These are phyloP conservation scores for Dictyostelium purpureum DNA, from an alignment of 78 protist genomes.

Conservation along the genomic window DNA sequence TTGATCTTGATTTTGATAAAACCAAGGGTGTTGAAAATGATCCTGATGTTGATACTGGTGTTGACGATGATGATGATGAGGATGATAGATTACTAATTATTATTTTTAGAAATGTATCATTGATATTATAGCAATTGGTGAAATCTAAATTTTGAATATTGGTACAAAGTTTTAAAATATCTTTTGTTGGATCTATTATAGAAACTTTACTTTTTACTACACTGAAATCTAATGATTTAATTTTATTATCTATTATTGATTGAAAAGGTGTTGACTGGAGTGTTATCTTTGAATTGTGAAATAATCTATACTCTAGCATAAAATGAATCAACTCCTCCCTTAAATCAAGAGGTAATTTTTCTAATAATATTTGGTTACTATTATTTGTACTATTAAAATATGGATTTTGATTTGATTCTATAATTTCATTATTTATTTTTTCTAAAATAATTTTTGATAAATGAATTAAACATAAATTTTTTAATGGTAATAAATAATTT, in stretches of 20 bases:
- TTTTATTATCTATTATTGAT: not conserved
- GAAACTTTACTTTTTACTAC: slow-evolving; percentile 12
- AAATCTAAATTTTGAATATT: slow-evolving; percentile 30
- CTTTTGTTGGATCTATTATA: slow-evolving; percentile 39
- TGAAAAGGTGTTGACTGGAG: not conserved
- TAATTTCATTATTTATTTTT: not conserved
- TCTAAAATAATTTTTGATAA: not conserved
- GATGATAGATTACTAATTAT: not conserved
- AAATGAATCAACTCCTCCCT: slow-evolving; percentile 55
- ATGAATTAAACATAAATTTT: slow-evolving; percentile 14
- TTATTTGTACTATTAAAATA: not conserved
- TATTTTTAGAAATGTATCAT: slow-evolving; percentile 33
- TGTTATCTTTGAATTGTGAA: not conserved
- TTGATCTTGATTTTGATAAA: not conserved
- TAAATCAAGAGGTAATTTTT: slow-evolving; percentile 6
- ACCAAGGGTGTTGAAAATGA: not conserved
- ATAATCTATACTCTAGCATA: slow-evolving; percentile 37
- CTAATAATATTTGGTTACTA: not conserved
- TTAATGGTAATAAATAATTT: slow-evolving; percentile 16
- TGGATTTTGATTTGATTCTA: not conserved
- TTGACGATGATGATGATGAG: not conserved
- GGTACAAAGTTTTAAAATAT: not conserved
- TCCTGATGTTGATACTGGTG: not conserved
- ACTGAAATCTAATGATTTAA: slow-evolving; percentile 46
- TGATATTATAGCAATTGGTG: slow-evolving; percentile 44